Conservation (phyloP, 345 rosid species). For the Combretum micranthum region DNA sequence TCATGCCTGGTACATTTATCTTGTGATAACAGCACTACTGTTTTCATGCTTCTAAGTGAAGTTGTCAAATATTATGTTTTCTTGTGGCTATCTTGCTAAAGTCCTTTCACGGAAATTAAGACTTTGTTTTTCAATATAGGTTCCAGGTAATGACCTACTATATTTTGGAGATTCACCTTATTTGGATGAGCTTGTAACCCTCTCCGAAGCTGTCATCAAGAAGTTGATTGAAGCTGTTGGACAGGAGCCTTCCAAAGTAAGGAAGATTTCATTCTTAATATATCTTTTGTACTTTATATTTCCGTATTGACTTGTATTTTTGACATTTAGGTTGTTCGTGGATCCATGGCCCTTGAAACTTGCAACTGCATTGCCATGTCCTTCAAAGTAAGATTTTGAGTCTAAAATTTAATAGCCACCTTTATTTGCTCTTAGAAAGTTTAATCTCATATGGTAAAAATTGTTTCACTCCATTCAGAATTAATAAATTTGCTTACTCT, state of each 20-base stretch:
- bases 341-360: conserved; percentile 85
- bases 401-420: background rate
- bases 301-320: conserved; percentile 17
- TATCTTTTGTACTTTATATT: background rate
- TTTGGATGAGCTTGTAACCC: conserved; percentile 40
- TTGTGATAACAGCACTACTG: no score
- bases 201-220: conserved; percentile 31
- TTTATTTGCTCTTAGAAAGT: background rate
- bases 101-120: conserved; percentile 4
- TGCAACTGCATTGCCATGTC: conserved; percentile 75
- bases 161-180: conserved; percentile 65
- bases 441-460: background rate
- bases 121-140: conserved; percentile 25
- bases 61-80: background rate
- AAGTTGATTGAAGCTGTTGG: conserved; percentile 46
- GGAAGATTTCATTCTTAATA: background rate
- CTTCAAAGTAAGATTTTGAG: conserved; percentile 36
- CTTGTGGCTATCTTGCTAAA: background rate
- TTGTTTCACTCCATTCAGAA: no score
- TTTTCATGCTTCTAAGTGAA: no score
- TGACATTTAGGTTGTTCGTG: conserved; percentile 47
- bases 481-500: no score
- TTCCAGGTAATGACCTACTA: conserved; percentile 47
- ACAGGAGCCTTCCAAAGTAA: conserved; percentile 64
- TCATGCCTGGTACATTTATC: no score